Percentiles rank a stretch among this genome's conserved stretches.
Evolutionary conservation across 225 moss, liverwort and hornwort genomes (phyloP).

Genomic region (Anthoceros angustus): DNA sequence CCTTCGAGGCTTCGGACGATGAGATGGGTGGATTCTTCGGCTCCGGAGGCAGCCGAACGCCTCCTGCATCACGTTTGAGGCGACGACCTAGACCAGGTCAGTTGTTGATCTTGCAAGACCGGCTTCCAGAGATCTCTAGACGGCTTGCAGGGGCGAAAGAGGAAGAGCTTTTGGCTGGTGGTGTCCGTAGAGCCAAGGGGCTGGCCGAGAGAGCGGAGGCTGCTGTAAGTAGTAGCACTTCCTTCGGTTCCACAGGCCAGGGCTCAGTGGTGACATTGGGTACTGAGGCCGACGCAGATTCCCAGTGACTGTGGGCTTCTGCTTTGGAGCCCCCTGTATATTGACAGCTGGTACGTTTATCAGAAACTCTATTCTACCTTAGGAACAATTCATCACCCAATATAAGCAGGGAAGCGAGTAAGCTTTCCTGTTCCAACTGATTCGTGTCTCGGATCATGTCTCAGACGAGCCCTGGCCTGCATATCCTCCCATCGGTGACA

Average conservation of each 20-base stretch:
- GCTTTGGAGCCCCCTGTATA: too few species aligned
- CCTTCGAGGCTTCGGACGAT: conserved; percentile 34
- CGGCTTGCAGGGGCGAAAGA: conserved; percentile 29
- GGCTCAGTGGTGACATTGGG: neutral
- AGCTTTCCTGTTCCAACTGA: too few species aligned
- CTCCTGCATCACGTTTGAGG: conserved; percentile 11
- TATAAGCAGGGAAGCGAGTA: too few species aligned
- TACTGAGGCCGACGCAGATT: neutral
- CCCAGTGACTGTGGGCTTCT: neutral
- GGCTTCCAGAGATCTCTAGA: conserved; percentile 32
- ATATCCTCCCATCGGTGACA: too few species aligned
- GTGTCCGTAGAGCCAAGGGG: conserved; percentile 9
- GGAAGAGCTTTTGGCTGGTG: conserved; percentile 9
- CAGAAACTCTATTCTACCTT: too few species aligned
- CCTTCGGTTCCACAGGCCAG: neutral
- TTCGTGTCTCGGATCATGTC: too few species aligned
- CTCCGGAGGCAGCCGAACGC: neutral
- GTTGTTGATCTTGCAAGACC: conserved; percentile 36
- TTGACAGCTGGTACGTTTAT: too few species aligned
- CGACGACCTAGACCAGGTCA: conserved; percentile 24
- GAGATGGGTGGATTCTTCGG: conserved; percentile 14
- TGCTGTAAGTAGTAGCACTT: neutral
- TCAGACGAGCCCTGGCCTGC: too few species aligned
- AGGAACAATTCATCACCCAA: too few species aligned
- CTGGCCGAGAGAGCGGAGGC: conserved; percentile 21